Percentiles rank a stretch among this genome's conserved stretches.
Evolutionary conservation across 2,329 filamentous ascomycete genomes (phyloP).

Genomic region (Diplodia intermedia): DNA sequence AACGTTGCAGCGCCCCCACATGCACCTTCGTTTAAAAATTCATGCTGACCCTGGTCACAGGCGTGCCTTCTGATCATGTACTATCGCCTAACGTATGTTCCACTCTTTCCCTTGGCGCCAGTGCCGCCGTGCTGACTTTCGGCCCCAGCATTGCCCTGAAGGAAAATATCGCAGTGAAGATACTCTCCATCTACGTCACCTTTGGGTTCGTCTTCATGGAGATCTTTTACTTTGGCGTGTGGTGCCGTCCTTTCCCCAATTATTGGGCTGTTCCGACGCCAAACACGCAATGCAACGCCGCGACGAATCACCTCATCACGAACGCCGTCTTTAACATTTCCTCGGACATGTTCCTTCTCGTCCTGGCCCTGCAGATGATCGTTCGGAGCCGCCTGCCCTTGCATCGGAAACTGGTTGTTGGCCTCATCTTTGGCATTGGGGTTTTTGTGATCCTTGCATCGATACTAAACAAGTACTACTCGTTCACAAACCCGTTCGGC

Average conservation of each 20-base stretch:
- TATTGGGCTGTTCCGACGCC: conserved; percentile 46
- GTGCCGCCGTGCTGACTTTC: background rate
- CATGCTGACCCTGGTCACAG: conserved; percentile 7
- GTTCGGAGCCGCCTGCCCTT: conserved; percentile 45
- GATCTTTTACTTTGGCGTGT: conserved; percentile 49
- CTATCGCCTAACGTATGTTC: conserved; percentile 44
- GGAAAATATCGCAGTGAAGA: conserved; percentile 47
- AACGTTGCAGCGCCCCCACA: background rate
- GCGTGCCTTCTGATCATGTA: conserved; percentile 49
- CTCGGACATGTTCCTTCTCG: conserved; percentile 48
- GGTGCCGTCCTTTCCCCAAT: conserved; percentile 49
- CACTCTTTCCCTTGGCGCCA: conserved; percentile 7
- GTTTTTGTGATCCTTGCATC: conserved; percentile 53
- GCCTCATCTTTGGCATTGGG: conserved; percentile 60
- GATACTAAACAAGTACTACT: conserved; percentile 58
- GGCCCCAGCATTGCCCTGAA: conserved; percentile 37
- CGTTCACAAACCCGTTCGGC: conserved; percentile 49
- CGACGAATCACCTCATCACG: conserved; percentile 56
- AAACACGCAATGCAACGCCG: conserved; percentile 51
- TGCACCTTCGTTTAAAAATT: conserved; percentile 36
- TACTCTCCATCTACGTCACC: conserved; percentile 45
- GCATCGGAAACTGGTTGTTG: conserved; percentile 57
- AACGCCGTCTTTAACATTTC: conserved; percentile 54
- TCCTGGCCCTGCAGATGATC: conserved; percentile 51
- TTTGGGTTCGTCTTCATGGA: conserved; percentile 49